phyloP scores from a whole-genome alignment of 2,329 filamentous ascomycete species.

The Colletotrichum camelliae region DNA sequence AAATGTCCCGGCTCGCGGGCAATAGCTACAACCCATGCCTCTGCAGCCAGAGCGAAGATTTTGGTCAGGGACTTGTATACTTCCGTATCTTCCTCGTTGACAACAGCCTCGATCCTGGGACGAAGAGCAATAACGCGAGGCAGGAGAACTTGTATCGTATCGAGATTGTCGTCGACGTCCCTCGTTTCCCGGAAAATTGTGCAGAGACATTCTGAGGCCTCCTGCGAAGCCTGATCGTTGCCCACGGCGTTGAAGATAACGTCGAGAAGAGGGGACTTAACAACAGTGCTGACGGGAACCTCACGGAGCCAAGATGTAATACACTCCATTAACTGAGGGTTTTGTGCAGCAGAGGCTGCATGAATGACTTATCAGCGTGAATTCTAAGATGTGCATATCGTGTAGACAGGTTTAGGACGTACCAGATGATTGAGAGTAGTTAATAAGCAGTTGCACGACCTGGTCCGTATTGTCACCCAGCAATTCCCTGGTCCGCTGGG shows the following conservation, averaged over 20 bases:
- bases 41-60: conserved; percentile 90
- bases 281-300: conserved; percentile 82
- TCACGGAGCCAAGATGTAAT: conserved; percentile 97
- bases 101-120: conserved; percentile 76
- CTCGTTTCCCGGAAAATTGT: conserved; percentile 90
- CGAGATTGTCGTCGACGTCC: conserved; percentile 89
- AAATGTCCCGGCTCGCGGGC: conserved; percentile 84
- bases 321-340: conserved; percentile 91
- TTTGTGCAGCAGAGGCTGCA: conserved; percentile 76
- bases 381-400: not conserved
- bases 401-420: conserved; percentile 39
- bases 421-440: conserved; percentile 93
- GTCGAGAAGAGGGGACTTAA: conserved; percentile 84
- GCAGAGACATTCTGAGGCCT: conserved; percentile 91
- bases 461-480: conserved; percentile 88
- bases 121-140: conserved; percentile 79
- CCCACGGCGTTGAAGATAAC: conserved; percentile 80
- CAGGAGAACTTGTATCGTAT: conserved; percentile 82
- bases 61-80: conserved; percentile 87
- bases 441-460: conserved; percentile 85
- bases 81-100: conserved; percentile 83
- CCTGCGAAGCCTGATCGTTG: conserved; percentile 79
- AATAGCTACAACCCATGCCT: conserved; percentile 92
- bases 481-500: conserved; percentile 83
- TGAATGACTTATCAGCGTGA: not conserved